A percentile compares a stretch with the other conserved stretches of the same genome.
phyloP scores from a whole-genome alignment of 2,329 filamentous ascomycete species.

The Colletotrichum sp. region DNA sequence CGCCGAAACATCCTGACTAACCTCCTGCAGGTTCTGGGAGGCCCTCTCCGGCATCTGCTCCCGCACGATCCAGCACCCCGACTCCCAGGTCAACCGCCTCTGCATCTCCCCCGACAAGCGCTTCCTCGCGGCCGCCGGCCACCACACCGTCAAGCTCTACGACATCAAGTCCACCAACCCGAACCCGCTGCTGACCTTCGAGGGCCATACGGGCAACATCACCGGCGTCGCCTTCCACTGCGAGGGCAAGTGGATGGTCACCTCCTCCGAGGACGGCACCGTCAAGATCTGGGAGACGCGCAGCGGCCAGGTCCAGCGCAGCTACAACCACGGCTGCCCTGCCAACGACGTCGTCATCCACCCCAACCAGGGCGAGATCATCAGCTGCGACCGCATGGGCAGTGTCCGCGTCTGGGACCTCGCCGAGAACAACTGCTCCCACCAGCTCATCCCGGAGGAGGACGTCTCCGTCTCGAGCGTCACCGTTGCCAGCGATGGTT shows the following conservation, averaged over 20 bases:
- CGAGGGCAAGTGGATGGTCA: constrained; percentile 99
- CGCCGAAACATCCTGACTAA: not conserved
- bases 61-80: constrained; percentile 95
- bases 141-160: constrained; percentile 93
- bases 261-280: constrained; percentile 93
- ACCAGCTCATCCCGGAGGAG: constrained; percentile 95
- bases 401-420: constrained; percentile 97
- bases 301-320: constrained; percentile 84
- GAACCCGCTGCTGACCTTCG: constrained; percentile 89
- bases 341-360: constrained; percentile 99
- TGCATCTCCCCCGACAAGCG: constrained; percentile 99
- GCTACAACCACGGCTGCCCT: constrained; percentile 86
- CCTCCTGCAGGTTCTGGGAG: constrained; percentile 84
- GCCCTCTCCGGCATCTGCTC: constrained; percentile 97
- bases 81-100: constrained; percentile 97
- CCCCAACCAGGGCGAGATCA: constrained; percentile 97
- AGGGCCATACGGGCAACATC: constrained; percentile 94
- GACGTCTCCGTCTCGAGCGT: constrained; percentile 94
- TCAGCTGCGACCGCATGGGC: constrained; percentile 91
- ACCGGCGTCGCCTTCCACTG: constrained; percentile 98
- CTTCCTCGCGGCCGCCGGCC: constrained; percentile 81
- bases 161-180: constrained; percentile 99
- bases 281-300: constrained; percentile 98
- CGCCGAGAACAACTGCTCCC: constrained; percentile 94
- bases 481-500: constrained; percentile 93